Base-by-base conservation (phyloP, 1,284 basidiomycete species). In the Athelia sp. region DNA sequence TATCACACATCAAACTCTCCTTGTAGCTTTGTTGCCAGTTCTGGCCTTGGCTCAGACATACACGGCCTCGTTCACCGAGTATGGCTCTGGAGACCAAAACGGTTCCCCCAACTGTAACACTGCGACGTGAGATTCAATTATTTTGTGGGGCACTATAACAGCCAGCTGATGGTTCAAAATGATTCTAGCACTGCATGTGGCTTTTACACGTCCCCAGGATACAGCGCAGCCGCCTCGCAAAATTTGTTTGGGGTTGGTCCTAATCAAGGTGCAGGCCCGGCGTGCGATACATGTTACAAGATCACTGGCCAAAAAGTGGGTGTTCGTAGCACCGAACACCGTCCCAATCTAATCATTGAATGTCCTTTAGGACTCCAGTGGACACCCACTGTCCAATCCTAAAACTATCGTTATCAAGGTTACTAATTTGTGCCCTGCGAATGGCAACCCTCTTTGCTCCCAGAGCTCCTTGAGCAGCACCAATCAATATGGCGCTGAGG, bases 401-500 rank as follows among this genome's bases (percentile, higher is more conserved):
- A 26, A 26, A 26, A 44, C 43, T 8, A 44, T 44, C 23, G 43
- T 44, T 11, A 22, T 44, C 8, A 44, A 22, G 19, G 43, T 44
- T 21, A 44, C 43, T 9, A 44, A 44, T 23, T 21, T 44, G 19
- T 44, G 43, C 17, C 43, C 43, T 8, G 18, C 43, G 43, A 22
- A n/a, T 10, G 43, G 43, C 10, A 44, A 44, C 43, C 43, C 18
- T 15, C 18, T 44, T 4, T 44, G 43, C 43, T n/a, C 19, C 10
- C 18, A 23, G 43, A n/a, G 19, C 19, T 18, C 14, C 43, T 23
- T 26, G 43, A 26, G 8, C 23, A 26, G 24, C 23, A 26, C 23
- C 21, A 44, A 44, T 26, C 43, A 44, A 26, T 44, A 44, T n/a
- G 43, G 43, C 18, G 43, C 43, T n/a, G 24, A 44, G 10, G 43